phyloP scores from a whole-genome alignment of 2,329 filamentous ascomycete species.

The Neodidymelliopsis sp. region DNA sequence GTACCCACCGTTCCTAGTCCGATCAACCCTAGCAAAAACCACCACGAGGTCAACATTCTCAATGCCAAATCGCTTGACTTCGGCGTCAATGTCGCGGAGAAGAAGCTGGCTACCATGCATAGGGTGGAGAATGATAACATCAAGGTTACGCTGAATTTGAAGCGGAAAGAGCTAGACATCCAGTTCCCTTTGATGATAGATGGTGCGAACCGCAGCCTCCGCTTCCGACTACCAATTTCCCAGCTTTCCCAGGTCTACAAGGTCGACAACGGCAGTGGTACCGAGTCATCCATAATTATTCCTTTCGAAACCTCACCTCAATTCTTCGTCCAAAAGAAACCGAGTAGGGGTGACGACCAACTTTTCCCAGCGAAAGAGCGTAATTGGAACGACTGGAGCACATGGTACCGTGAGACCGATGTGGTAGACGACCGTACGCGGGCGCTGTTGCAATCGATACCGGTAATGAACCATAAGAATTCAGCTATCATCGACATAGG shows the following conservation, averaged over 20 bases:
- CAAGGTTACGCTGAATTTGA: slow-evolving; percentile 53
- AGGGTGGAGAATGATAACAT: slow-evolving; percentile 46
- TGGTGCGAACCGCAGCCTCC: slow-evolving; percentile 37
- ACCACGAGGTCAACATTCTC: slow-evolving; percentile 37
- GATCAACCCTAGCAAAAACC: slow-evolving; percentile 27
- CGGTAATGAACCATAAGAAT: slow-evolving; percentile 50
- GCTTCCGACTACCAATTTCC: slow-evolving; percentile 55
- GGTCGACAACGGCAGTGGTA: slow-evolving; percentile 14
- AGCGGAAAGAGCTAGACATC: slow-evolving; percentile 54
- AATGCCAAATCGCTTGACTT: slow-evolving; percentile 63
- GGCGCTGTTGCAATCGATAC: slow-evolving; percentile 25
- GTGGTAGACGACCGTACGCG: slow-evolving; percentile 57
- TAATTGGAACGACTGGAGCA: slow-evolving; percentile 64
- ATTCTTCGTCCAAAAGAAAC: slow-evolving; percentile 51
- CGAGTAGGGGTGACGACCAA: slow-evolving; percentile 17
- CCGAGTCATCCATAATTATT: slow-evolving; percentile 37
- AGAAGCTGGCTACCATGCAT: slow-evolving; percentile 67
- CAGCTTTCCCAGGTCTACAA: slow-evolving; percentile 53
- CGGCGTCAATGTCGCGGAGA: slow-evolving; percentile 64
- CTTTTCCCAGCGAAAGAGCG: slow-evolving; percentile 31
- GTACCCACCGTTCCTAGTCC: slow-evolving; percentile 30
- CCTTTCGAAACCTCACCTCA: slow-evolving; percentile 51
- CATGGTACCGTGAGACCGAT: slow-evolving; percentile 71
- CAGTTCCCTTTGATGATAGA: slow-evolving; percentile 51
- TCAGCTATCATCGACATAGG: slow-evolving; percentile 67